Conservation (phyloP, 768 basidiomycete species). For the Boletus fagicola region DNA sequence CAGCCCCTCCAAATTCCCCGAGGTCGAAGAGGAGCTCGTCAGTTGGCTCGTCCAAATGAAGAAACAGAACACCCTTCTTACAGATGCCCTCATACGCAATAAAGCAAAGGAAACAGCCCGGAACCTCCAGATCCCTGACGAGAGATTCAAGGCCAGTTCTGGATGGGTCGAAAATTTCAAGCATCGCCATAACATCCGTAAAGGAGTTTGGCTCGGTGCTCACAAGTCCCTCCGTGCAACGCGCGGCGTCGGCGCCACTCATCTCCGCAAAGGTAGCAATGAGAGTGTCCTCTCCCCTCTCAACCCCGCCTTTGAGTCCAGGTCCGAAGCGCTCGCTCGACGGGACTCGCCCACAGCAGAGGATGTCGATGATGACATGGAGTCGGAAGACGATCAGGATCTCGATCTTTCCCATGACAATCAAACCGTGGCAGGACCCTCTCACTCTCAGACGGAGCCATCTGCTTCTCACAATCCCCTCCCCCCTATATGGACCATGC, state of each 20-base stretch:
- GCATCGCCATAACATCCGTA: constrained; percentile 71
- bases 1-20: constrained; percentile 80
- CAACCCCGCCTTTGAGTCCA: constrained; percentile 39
- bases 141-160: constrained; percentile 86
- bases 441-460: constrained; percentile 28
- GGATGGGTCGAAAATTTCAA: constrained; percentile 95
- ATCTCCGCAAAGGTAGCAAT: constrained; percentile 38
- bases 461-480: constrained; percentile 31
- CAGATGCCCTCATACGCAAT: constrained; percentile 60
- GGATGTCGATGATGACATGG: constrained; percentile 36
- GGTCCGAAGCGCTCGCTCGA: constrained; percentile 29
- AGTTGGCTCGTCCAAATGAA: constrained; percentile 59
- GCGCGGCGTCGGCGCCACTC: constrained; percentile 31
- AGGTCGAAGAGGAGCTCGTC: constrained; percentile 64
- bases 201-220: constrained; percentile 54
- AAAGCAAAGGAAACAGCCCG: constrained; percentile 69
- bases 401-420: constrained; percentile 26
- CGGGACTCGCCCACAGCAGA: constrained; percentile 30
- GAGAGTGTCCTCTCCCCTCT: constrained; percentile 38
- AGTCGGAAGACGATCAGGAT: constrained; percentile 36
- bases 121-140: constrained; percentile 53
- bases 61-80: constrained; percentile 47
- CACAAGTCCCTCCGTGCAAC: constrained; percentile 36
- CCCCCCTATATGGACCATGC: constrained; percentile 35
- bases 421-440: constrained; percentile 29